Percentiles rank a stretch among this genome's conserved stretches.
phyloP scores from a whole-genome alignment of 2,329 filamentous ascomycete species.

The Penicillium polonicum region DNA sequence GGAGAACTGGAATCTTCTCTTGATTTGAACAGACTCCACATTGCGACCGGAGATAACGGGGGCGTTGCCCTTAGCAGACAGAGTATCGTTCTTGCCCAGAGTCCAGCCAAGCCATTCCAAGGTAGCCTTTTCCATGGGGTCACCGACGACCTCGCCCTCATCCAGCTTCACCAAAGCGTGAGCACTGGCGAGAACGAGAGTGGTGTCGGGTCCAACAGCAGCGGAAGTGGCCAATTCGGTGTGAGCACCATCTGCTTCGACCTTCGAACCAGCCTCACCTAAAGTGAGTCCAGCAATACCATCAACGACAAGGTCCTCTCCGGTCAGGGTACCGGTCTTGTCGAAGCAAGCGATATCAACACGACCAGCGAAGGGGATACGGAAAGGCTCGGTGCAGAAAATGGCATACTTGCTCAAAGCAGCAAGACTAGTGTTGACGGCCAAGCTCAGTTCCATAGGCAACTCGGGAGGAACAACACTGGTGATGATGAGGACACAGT shows the following conservation, averaged over 20 bases:
- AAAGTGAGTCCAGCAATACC: slow-evolving; percentile 88
- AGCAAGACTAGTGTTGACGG: slow-evolving; percentile 95
- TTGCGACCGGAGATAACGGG: slow-evolving; percentile 45
- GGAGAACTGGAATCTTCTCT: slow-evolving; percentile 96
- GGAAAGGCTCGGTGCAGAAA: slow-evolving; percentile 98
- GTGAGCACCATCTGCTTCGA: slow-evolving; percentile 78
- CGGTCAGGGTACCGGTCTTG: slow-evolving; percentile 95
- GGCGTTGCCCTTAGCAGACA: slow-evolving; percentile 62
- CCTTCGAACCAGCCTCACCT: slow-evolving; percentile 63
- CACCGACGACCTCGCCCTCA: slow-evolving; percentile 94
- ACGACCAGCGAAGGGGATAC: slow-evolving; percentile 92
- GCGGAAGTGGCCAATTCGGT: slow-evolving; percentile 71
- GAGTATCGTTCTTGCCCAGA: slow-evolving; percentile 82
- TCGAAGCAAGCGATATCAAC: slow-evolving; percentile 98
- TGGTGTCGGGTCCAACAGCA: slow-evolving; percentile 74
- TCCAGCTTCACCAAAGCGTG: slow-evolving; percentile 95
- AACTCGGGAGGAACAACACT: slow-evolving; percentile 98
- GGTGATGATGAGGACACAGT: slow-evolving; percentile 96
- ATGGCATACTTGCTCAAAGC: slow-evolving; percentile 94
- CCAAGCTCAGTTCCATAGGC: slow-evolving; percentile 95
- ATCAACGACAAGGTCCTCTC: slow-evolving; percentile 94
- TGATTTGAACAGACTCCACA: slow-evolving; percentile 82
- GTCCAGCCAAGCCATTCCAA: slow-evolving; percentile 85
- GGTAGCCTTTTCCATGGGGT: slow-evolving; percentile 98
- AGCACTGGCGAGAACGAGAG: slow-evolving; percentile 87